Conservation (phyloP, 2,329 filamentous ascomycete genomes). For the Thyridium curvatum region DNA sequence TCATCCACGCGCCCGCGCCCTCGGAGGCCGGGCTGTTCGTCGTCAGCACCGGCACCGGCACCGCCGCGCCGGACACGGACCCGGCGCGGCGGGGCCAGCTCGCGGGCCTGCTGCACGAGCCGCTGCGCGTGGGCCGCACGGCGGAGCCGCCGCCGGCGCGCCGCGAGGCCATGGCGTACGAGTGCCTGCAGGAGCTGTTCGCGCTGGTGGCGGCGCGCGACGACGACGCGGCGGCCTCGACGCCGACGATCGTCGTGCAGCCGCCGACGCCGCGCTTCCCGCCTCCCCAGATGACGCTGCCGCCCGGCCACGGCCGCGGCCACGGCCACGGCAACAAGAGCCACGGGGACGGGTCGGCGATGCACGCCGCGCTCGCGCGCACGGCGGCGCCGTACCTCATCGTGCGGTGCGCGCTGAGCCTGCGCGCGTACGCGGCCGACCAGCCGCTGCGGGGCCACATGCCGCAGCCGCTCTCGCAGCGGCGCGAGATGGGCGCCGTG, state of each 20-base stretch:
- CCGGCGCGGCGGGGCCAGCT: constrained; percentile 26
- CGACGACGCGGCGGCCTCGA: constrained; percentile 30
- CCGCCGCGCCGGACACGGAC: neutral
- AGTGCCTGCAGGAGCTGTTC: constrained; percentile 76
- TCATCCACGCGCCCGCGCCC: constrained; percentile 62
- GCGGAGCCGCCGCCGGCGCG: constrained; percentile 57
- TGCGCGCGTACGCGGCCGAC: constrained; percentile 85
- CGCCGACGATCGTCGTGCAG: constrained; percentile 31
- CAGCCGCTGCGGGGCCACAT: constrained; percentile 84
- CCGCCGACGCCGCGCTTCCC: constrained; percentile 36
- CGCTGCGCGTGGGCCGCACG: constrained; percentile 67
- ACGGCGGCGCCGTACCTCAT: constrained; percentile 77
- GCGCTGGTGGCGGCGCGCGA: constrained; percentile 47
- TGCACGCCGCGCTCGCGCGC: constrained; percentile 59
- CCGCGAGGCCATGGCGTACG: constrained; percentile 69
- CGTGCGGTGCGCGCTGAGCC: constrained; percentile 68
- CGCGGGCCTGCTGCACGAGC: constrained; percentile 53
- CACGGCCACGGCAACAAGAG: constrained; percentile 10
- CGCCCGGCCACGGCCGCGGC: constrained; percentile 2
- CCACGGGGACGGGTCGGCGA: constrained; percentile 19
- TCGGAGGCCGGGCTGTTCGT: constrained; percentile 48
- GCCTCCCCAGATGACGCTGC: constrained; percentile 14
- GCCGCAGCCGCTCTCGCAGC: constrained; percentile 78
- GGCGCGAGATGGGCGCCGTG: constrained; percentile 70
- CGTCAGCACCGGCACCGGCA: constrained; percentile 28